Conservation (phyloP, 352 stramenopile species). For the Nothophytophthora sp. region DNA sequence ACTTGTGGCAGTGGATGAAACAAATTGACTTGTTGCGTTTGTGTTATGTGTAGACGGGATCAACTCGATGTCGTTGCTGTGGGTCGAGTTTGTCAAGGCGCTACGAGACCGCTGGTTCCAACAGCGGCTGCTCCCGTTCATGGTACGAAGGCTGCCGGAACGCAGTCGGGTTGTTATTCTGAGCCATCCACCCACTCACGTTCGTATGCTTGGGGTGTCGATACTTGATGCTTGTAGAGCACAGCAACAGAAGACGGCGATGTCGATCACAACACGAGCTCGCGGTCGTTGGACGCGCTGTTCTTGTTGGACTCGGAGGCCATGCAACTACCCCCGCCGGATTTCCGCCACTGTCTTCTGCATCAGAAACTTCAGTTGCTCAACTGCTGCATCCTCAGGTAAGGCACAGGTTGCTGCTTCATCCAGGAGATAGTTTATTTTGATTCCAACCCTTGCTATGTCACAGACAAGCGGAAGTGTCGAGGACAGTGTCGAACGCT, state of each 20-base stretch:
- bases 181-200: too few relatives aligned
- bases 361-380: constrained; percentile 84
- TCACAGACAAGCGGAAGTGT: constrained; percentile 30
- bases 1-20: constrained; percentile 8
- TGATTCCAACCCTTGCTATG: background rate
- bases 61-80: constrained; percentile 76
- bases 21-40: too few relatives aligned
- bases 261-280: constrained; percentile 29
- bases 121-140: constrained; percentile 66
- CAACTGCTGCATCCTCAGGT: constrained; percentile 79
- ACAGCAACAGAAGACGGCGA: constrained; percentile 27
- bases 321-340: constrained; percentile 51
- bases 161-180: too few relatives aligned
- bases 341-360: constrained; percentile 75
- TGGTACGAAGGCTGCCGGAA: constrained; percentile 36
- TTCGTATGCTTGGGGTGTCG: background rate
- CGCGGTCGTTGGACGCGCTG: constrained; percentile 43
- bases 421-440: background rate
- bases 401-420: background rate
- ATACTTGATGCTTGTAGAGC: constrained; percentile 20
- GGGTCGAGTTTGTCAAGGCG: constrained; percentile 84
- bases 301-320: constrained; percentile 57
- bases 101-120: constrained; percentile 72
- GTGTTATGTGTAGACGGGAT: constrained; percentile 58
- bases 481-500: constrained; percentile 10